phyloP scores from a whole-genome alignment of 129 eudicot genomes.

The Helianthus tuberosus region DNA sequence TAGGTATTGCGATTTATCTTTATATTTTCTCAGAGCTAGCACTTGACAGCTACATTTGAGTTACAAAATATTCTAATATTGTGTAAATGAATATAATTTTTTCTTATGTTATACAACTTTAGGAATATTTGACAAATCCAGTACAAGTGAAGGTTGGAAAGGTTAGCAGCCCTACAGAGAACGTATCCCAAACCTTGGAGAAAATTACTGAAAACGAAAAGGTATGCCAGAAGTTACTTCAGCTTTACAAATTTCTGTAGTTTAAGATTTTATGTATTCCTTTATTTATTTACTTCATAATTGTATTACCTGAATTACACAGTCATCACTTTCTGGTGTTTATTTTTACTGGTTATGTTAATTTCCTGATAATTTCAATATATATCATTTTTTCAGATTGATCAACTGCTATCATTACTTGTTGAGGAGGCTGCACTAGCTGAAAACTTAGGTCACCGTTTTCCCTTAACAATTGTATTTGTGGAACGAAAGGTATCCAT shows the following conservation, averaged over 20 bases:
- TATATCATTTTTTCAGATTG: constrained; percentile 49
- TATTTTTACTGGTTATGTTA: not conserved
- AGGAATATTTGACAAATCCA: constrained; percentile 78
- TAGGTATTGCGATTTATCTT: too few species aligned
- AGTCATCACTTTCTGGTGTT: too few species aligned
- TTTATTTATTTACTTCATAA: too few species aligned
- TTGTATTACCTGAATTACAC: too few species aligned
- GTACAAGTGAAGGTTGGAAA: constrained; percentile 86
- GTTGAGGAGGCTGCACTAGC: constrained; percentile 77
- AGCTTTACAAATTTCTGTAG: not conserved
- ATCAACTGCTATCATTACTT: constrained; percentile 71
- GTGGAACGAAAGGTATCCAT: constrained; percentile 80
- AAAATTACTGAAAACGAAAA: constrained; percentile 78
- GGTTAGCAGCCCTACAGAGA: constrained; percentile 87
- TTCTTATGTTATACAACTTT: constrained; percentile 1
- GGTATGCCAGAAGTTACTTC: constrained; percentile 37
- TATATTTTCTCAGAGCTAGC: too few species aligned
- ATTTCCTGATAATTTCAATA: constrained; percentile 18
- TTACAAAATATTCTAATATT: not conserved
- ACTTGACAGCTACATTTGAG: not conserved
- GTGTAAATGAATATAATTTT: constrained; percentile 12
- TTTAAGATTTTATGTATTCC: not conserved
- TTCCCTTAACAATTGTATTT: constrained; percentile 84
- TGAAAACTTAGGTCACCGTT: constrained; percentile 61
- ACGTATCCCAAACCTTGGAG: constrained; percentile 74